Percentiles rank a stretch among this genome's conserved stretches.
phyloP scores from a whole-genome alignment of 2,329 filamentous ascomycete species.

The Xylariomycetidae sp. region DNA sequence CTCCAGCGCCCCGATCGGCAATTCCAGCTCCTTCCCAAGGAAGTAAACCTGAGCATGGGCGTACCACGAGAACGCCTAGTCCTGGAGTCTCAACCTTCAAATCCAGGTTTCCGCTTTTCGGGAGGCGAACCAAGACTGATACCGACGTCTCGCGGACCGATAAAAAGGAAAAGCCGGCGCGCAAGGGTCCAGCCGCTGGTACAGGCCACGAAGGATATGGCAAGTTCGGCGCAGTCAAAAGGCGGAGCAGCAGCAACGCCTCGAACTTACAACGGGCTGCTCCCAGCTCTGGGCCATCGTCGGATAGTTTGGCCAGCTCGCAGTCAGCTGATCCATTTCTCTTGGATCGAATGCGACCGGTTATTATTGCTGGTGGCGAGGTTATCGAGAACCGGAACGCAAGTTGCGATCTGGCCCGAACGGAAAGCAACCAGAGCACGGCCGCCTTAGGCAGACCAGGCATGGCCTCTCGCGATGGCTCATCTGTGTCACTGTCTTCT shows the following conservation, averaged over 20 bases:
- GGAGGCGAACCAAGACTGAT: constrained; percentile 62
- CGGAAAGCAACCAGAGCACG: constrained; percentile 46
- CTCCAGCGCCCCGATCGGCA: constrained; percentile 23
- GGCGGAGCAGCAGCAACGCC: constrained; percentile 60
- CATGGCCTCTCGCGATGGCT: constrained; percentile 36
- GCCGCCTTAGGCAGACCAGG: constrained; percentile 34
- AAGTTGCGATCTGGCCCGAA: constrained; percentile 40
- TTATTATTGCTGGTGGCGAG: constrained; percentile 59
- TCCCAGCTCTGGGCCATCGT: constrained; percentile 39
- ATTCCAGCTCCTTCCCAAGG: constrained; percentile 9
- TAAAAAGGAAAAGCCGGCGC: constrained; percentile 48
- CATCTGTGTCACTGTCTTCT: constrained; percentile 35
- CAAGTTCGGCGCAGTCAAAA: constrained; percentile 52
- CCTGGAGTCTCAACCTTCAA: constrained; percentile 52
- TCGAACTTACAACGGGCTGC: constrained; percentile 41
- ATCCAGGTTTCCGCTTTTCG: constrained; percentile 72
- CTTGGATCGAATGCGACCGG: constrained; percentile 56
- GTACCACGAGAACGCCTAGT: constrained; percentile 41
- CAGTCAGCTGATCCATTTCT: constrained; percentile 50
- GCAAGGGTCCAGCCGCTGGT: constrained; percentile 82
- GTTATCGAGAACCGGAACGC: constrained; percentile 55
- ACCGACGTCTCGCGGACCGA: constrained; percentile 41
- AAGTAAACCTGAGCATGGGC: constrained; percentile 22
- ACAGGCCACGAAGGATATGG: constrained; percentile 89
- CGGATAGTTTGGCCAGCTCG: constrained; percentile 43